phyloP scores from a whole-genome alignment of 345 rosid genomes.

The Populus deltoides region DNA sequence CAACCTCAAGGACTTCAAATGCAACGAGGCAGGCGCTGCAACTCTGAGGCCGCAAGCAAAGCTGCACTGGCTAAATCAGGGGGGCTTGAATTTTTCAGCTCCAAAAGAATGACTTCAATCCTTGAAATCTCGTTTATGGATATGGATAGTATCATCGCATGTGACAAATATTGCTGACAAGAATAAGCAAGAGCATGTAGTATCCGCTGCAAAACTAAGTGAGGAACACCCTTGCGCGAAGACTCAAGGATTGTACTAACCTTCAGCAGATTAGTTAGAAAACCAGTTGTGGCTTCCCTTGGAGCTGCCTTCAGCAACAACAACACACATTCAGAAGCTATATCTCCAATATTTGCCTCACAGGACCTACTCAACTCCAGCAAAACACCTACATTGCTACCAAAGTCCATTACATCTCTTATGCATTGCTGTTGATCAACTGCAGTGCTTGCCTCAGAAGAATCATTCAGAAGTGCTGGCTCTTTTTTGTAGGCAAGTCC shows the following conservation, averaged over 20 bases:
- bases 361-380: slow-evolving; percentile 50
- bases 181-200: slow-evolving; percentile 78
- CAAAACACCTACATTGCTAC: slow-evolving; percentile 65
- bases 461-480: slow-evolving; percentile 59
- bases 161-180: slow-evolving; percentile 71
- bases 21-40: slow-evolving; percentile 74
- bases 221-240: slow-evolving; percentile 44
- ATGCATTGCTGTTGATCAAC: slow-evolving; percentile 55
- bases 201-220: slow-evolving; percentile 57
- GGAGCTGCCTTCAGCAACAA: slow-evolving; percentile 78
- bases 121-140: slow-evolving; percentile 56
- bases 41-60: slow-evolving; percentile 51
- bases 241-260: slow-evolving; percentile 60
- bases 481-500: slow-evolving; percentile 47
- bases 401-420: slow-evolving; percentile 76
- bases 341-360: slow-evolving; percentile 52
- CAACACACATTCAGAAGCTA: slow-evolving; percentile 82
- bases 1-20: slow-evolving; percentile 31
- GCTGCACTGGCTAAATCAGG: slow-evolving; percentile 60
- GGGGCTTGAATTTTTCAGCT: slow-evolving; percentile 53
- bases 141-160: slow-evolving; percentile 84
- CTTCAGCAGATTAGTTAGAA: slow-evolving; percentile 78
- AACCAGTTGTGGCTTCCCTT: slow-evolving; percentile 84
- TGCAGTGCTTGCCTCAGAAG: slow-evolving; percentile 34
- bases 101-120: slow-evolving; percentile 56